Percentiles rank a stretch among this genome's conserved stretches.
Conservation (phyloP, 768 basidiomycete genomes). For the Tulasnella sp. region DNA sequence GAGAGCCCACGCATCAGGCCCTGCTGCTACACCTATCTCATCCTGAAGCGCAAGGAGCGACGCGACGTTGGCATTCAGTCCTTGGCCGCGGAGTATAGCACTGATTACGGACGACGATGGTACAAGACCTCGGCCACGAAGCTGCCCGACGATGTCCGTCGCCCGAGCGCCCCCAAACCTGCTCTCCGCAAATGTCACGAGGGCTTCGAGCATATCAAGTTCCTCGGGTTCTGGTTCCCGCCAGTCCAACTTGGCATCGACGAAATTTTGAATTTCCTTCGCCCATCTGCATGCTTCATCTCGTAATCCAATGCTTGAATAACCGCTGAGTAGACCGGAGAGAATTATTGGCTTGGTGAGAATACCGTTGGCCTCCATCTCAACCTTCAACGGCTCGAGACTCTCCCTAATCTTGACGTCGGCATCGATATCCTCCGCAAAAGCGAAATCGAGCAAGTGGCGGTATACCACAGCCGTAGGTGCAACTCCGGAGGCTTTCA, state of each 20-base stretch:
- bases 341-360: not conserved
- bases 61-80: not conserved
- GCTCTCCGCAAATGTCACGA: not conserved
- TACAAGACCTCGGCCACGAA: not conserved
- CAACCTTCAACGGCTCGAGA: not conserved
- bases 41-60: slow-evolving; percentile 36
- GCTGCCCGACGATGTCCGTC: not conserved
- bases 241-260: not conserved
- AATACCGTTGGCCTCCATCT: not conserved
- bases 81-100: not conserved
- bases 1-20: slow-evolving; percentile 44
- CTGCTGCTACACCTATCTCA: slow-evolving; percentile 37
- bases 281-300: not conserved
- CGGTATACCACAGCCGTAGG: not conserved
- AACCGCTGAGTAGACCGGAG: not conserved
- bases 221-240: not conserved
- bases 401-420: not conserved
- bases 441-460: not conserved
- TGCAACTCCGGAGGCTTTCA: not conserved
- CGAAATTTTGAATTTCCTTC: not conserved
- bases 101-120: not conserved
- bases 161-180: not conserved
- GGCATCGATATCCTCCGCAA: not conserved
- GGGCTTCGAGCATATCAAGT: not conserved
- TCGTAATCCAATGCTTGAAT: not conserved